Evolutionary conservation across 345 rosid genomes (phyloP).

Genomic region (Erodium maritimum): DNA sequence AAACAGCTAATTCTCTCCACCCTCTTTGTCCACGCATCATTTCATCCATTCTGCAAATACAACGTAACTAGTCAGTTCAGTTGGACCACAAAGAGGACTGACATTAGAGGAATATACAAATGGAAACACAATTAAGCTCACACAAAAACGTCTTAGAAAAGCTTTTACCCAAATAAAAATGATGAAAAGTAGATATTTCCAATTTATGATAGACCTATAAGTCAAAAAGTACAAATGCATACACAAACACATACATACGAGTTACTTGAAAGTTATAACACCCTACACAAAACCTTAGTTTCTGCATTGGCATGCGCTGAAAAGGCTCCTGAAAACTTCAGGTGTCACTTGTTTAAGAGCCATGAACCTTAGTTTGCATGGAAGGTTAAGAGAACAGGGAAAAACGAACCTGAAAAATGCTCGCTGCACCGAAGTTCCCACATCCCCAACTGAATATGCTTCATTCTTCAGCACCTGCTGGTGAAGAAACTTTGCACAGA

Average conservation of each 20-base stretch:
- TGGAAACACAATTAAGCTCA: not conserved
- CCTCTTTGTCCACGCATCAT: constrained; percentile 98
- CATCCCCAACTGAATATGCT: constrained; percentile 63
- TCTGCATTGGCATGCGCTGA: not conserved
- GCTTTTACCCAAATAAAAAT: not conserved
- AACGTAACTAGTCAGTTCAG: not conserved
- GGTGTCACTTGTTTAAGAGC: not conserved
- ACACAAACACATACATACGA: not conserved
- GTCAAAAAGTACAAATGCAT: not conserved
- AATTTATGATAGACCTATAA: no score
- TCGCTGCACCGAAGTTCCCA: constrained; percentile 55
- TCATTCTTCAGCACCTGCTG: constrained; percentile 66
- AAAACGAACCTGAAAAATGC: constrained; percentile 65
- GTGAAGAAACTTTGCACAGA: constrained; percentile 85
- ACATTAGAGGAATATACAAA: constrained; percentile 4
- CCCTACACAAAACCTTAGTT: not conserved
- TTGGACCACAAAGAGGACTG: not conserved
- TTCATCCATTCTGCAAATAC: constrained; percentile 73
- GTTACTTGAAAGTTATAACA: not conserved
- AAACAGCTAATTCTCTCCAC: constrained; percentile 80
- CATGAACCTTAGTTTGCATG: not conserved
- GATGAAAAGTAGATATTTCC: not conserved
- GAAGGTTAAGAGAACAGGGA: not conserved
- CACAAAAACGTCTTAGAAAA: not conserved
- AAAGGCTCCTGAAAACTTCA: not conserved